Conservation (phyloP, 495 filamentous ascomycete species). For the Xylaria palmicola region DNA sequence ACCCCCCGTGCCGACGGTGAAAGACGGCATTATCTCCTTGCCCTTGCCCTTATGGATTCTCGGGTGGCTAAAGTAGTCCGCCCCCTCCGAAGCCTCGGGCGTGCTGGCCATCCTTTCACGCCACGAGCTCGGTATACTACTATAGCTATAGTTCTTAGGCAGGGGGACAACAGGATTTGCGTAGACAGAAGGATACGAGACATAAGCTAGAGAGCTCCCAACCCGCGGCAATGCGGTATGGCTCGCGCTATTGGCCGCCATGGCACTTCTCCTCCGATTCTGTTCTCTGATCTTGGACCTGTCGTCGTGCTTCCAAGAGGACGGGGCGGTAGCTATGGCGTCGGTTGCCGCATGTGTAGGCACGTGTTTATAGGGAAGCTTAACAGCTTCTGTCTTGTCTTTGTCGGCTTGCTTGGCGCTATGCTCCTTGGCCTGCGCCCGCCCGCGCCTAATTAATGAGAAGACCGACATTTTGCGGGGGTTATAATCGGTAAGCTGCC, state of each 20-base stretch:
- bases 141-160: constrained; percentile 44
- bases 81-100: constrained; percentile 14
- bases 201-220: constrained; percentile 42
- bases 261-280: constrained; percentile 42
- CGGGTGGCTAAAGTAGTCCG: constrained; percentile 15
- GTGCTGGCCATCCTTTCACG: constrained; percentile 18
- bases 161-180: constrained; percentile 41
- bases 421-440: constrained; percentile 51
- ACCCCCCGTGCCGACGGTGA: constrained; percentile 6
- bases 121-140: constrained; percentile 36
- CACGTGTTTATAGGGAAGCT: constrained; percentile 54
- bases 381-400: constrained; percentile 38
- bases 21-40: constrained; percentile 14
- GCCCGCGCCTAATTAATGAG: constrained; percentile 46
- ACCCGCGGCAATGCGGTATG: constrained; percentile 39
- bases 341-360: constrained; percentile 58
- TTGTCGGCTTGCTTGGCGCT: constrained; percentile 43
- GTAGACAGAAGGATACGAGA: constrained; percentile 41
- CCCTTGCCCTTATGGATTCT: constrained; percentile 26
- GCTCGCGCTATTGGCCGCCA: constrained; percentile 32
- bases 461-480: constrained; percentile 55
- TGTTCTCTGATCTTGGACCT: constrained; percentile 42
- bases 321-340: constrained; percentile 53
- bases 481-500: neutral
- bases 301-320: constrained; percentile 46